Conservation (phyloP, 176 grass and related monocot genomes). For the Musa acuminata region DNA sequence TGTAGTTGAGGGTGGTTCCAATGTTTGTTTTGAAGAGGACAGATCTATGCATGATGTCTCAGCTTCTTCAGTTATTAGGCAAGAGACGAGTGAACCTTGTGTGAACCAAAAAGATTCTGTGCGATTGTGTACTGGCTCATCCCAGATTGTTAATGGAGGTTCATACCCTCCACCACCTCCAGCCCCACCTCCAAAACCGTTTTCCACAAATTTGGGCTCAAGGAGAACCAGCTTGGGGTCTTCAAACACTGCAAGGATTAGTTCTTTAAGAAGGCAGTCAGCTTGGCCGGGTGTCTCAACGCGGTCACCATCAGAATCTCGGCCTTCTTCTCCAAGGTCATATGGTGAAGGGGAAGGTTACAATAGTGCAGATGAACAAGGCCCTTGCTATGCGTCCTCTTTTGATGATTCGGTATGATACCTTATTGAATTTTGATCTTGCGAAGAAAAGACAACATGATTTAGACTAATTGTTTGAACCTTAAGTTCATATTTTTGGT, state of each 20-base stretch:
- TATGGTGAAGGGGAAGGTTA: constrained; percentile 82
- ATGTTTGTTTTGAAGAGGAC: constrained; percentile 31
- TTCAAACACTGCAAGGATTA: constrained; percentile 46
- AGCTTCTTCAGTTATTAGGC: constrained; percentile 35
- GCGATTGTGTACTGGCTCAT: constrained; percentile 26
- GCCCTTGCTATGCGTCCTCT: constrained; percentile 49
- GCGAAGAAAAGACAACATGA: too few relatives aligned
- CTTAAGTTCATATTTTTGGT: too few relatives aligned
- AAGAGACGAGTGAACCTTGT: constrained; percentile 34
- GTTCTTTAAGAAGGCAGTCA: constrained; percentile 71
- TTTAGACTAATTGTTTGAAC: too few relatives aligned
- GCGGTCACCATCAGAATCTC: constrained; percentile 59
- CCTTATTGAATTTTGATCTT: constrained; percentile 14
- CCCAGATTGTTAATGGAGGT: constrained; percentile 29
- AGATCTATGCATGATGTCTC: constrained; percentile 39
- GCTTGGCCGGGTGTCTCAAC: constrained; percentile 46
- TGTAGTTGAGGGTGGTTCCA: constrained; percentile 13
- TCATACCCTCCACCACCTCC: constrained; percentile 71
- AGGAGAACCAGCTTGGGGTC: constrained; percentile 59
- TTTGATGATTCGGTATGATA: constrained; percentile 82
- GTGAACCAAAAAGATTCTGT: constrained; percentile 35
- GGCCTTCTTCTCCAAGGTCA: constrained; percentile 85
- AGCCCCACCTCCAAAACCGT: constrained; percentile 64
- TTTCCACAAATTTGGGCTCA: constrained; percentile 31
- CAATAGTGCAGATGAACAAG: constrained; percentile 95